Conservation (phyloP, 257 asterid genomes). For the Solanum peruvianum region DNA sequence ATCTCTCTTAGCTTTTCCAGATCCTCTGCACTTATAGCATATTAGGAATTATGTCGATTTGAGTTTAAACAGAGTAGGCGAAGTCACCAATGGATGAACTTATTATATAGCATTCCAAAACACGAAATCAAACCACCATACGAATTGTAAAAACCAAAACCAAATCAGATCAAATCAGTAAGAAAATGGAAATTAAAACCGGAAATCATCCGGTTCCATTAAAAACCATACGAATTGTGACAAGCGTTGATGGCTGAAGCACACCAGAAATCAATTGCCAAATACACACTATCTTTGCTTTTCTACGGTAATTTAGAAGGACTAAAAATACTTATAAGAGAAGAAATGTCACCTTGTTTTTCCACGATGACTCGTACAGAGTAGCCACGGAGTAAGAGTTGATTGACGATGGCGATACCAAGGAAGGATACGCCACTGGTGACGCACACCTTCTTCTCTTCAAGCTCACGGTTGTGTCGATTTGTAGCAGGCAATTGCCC, state of each 20-base stretch:
- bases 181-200: background rate
- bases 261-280: background rate
- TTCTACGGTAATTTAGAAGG: background rate
- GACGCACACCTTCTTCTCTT: slow-evolving; percentile 60
- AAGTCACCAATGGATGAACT: background rate
- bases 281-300: background rate
- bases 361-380: slow-evolving; percentile 73
- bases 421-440: slow-evolving; percentile 89
- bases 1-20: slow-evolving; percentile 74
- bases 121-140: background rate
- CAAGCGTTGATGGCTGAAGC: background rate
- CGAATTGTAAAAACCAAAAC: background rate
- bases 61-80: background rate
- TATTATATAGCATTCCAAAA: background rate
- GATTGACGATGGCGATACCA: slow-evolving; percentile 75
- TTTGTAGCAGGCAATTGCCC: background rate
- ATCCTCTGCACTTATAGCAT: slow-evolving; percentile 48
- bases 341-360: slow-evolving; percentile 47
- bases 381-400: slow-evolving; percentile 74
- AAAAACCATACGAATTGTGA: background rate
- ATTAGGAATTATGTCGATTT: background rate
- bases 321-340: background rate
- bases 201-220: background rate
- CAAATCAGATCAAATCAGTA: background rate
- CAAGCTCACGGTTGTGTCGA: slow-evolving; percentile 12